A percentile compares a stretch with the other conserved stretches of the same genome.
phyloP scores from a whole-genome alignment of 108 stramenopile species.

The Bacterosira constricta region DNA sequence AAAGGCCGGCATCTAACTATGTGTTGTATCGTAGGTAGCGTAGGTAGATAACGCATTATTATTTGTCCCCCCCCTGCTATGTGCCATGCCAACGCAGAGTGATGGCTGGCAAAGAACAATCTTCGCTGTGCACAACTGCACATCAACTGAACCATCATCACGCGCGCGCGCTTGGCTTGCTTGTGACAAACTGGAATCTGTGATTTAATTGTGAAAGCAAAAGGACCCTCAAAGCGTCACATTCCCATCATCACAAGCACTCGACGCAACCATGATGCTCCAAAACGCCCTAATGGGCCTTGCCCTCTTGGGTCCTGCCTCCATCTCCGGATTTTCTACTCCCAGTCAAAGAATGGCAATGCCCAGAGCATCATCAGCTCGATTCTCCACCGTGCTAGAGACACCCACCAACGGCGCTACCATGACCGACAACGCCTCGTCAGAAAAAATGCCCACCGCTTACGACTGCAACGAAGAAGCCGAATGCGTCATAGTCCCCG shows the following conservation, averaged over 20 bases:
- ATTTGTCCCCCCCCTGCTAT: too few relatives aligned
- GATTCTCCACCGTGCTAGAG: constrained; percentile 28
- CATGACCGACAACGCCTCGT: background rate
- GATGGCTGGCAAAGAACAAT: too few relatives aligned
- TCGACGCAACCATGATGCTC: constrained; percentile 12
- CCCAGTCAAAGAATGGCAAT: constrained; percentile 3
- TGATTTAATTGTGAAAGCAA: too few relatives aligned
- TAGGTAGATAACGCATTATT: too few relatives aligned
- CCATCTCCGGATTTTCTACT: constrained; percentile 18
- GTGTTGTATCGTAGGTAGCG: too few relatives aligned
- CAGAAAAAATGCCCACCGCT: constrained; percentile 18
- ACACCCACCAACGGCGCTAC: background rate
- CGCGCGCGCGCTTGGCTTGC: too few relatives aligned
- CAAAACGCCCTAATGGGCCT: constrained; percentile 14
- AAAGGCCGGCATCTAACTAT: too few relatives aligned
- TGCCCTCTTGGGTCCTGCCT: constrained; percentile 15
- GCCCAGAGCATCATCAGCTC: constrained; percentile 5
- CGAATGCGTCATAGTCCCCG: constrained; percentile 66
- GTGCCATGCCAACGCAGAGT: too few relatives aligned
- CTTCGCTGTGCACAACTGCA: too few relatives aligned
- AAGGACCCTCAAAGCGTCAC: background rate
- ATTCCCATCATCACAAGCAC: background rate
- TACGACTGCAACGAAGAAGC: constrained; percentile 83
- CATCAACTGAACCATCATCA: too few relatives aligned
- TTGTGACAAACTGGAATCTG: too few relatives aligned